Conservation (phyloP, 2,329 filamentous ascomycete species). For the Dothideomycetidae sp. region DNA sequence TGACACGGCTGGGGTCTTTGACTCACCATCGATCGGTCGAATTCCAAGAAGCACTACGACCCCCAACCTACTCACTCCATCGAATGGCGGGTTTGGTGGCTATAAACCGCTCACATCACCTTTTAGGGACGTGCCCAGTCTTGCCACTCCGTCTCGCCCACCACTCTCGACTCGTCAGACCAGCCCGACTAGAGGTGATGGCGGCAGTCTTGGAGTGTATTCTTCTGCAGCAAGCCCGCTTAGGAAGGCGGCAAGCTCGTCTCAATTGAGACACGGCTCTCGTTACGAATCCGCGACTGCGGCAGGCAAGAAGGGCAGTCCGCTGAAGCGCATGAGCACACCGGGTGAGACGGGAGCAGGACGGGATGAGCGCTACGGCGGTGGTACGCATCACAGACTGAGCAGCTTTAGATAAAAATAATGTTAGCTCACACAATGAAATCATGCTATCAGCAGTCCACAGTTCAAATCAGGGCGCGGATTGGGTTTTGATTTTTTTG, state of each 20-base stretch:
- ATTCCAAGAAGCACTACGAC: slow-evolving; percentile 44
- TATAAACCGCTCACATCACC: slow-evolving; percentile 13
- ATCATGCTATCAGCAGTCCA: no score
- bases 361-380: slow-evolving; percentile 13
- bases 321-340: slow-evolving; percentile 31
- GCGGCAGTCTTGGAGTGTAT: slow-evolving; percentile 68
- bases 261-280: slow-evolving; percentile 24
- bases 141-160: slow-evolving; percentile 23
- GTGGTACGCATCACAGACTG: slow-evolving; percentile 5
- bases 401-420: slow-evolving; percentile 17
- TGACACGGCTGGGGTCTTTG: slow-evolving; percentile 7
- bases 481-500: no score
- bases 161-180: slow-evolving; percentile 26
- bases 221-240: slow-evolving; percentile 70
- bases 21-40: slow-evolving; percentile 11
- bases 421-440: no score
- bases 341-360: slow-evolving; percentile 17
- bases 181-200: slow-evolving; percentile 37
- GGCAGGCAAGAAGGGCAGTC: slow-evolving; percentile 24
- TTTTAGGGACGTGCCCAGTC: slow-evolving; percentile 7
- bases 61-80: slow-evolving; percentile 37
- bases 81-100: slow-evolving; percentile 12
- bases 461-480: no score
- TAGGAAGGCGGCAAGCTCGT: slow-evolving; percentile 58
- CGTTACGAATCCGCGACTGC: slow-evolving; percentile 15